Percentiles rank a stretch among this genome's conserved stretches.
Evolutionary conservation across 208 protist genomes (phyloP).

Genomic region (Leptomonas pyrrhocoris): DNA sequence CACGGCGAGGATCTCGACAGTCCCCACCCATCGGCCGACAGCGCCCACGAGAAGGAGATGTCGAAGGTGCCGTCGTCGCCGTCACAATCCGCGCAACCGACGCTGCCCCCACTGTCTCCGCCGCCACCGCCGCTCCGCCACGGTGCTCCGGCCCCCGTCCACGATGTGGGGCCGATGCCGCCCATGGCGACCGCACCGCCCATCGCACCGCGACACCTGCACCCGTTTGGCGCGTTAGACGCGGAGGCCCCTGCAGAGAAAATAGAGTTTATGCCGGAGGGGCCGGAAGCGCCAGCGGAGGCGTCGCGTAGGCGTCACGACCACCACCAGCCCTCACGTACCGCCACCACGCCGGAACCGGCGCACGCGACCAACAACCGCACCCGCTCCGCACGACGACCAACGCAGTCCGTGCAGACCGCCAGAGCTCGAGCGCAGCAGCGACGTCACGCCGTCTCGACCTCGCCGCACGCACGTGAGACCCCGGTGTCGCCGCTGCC

Average conservation of each 20-base stretch:
- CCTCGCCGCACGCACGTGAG: conserved; percentile 20
- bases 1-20: neutral
- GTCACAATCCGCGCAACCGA: neutral
- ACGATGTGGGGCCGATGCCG: neutral
- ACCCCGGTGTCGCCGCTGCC: conserved; percentile 5
- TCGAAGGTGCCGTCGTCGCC: neutral
- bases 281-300: conserved; percentile 20
- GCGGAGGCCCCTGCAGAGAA: conserved; percentile 1
- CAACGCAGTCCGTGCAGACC: conserved; percentile 44
- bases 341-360: conserved; percentile 12
- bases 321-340: neutral
- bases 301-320: neutral
- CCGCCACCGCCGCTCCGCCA: neutral
- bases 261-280: conserved; percentile 29
- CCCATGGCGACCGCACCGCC: conserved; percentile 13
- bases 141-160: neutral
- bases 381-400: conserved; percentile 22
- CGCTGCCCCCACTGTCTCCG: neutral
- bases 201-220: conserved; percentile 13
- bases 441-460: conserved; percentile 21
- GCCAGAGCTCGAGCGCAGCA: conserved; percentile 33
- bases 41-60: too few species aligned
- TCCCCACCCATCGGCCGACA: neutral
- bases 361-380: conserved; percentile 4
- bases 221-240: conserved; percentile 12